A percentile compares a stretch with the other conserved stretches of the same genome.
These are phyloP conservation scores for Corynascus novoguineensis DNA, from an alignment of 495 filamentous ascomycete species.

Conservation along the genomic window DNA sequence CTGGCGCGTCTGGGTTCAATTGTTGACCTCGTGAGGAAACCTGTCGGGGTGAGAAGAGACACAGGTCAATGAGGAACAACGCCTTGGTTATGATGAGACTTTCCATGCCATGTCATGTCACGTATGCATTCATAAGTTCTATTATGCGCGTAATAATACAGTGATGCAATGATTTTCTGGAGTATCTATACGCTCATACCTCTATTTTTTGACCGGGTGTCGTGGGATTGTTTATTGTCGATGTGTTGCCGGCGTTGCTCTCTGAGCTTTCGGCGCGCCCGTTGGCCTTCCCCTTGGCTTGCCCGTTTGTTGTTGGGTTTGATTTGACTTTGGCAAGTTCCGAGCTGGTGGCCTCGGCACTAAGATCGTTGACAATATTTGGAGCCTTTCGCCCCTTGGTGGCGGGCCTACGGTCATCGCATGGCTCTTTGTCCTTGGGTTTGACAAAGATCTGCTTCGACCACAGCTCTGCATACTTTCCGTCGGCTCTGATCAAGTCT, in stretches of 20 bases:
- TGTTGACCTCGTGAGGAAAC: too few species aligned
- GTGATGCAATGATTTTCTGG: slow-evolving; percentile 37
- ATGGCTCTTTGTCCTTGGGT: slow-evolving; percentile 38
- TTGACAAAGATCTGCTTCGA: slow-evolving; percentile 53
- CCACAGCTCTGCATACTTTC: slow-evolving; percentile 61
- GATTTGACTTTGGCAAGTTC: slow-evolving; percentile 36
- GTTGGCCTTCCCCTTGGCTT: slow-evolving; percentile 1
- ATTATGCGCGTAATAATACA: slow-evolving; percentile 15
- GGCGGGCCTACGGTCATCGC: slow-evolving; percentile 16
- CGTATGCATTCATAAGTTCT: slow-evolving; percentile 29
- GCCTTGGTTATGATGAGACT: too few species aligned
- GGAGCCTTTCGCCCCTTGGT: slow-evolving; percentile 28
- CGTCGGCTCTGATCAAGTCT: slow-evolving; percentile 48
- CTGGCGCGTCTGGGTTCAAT: slow-evolving; percentile 51
- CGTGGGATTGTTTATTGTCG: slow-evolving; percentile 15
- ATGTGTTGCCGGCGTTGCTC: not conserved
- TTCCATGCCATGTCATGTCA: too few species aligned
- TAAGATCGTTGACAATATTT: slow-evolving; percentile 41
- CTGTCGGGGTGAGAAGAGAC: slow-evolving; percentile 30
- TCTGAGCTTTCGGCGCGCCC: not conserved
- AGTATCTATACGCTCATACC: slow-evolving; percentile 39
- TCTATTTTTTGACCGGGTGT: slow-evolving; percentile 40
- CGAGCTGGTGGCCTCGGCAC: slow-evolving; percentile 26
- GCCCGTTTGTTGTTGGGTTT: slow-evolving; percentile 9
- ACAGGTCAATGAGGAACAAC: slow-evolving; percentile 31